phyloP scores from a whole-genome alignment of 139 green algal species.

The Picochlorum costavermella region DNA sequence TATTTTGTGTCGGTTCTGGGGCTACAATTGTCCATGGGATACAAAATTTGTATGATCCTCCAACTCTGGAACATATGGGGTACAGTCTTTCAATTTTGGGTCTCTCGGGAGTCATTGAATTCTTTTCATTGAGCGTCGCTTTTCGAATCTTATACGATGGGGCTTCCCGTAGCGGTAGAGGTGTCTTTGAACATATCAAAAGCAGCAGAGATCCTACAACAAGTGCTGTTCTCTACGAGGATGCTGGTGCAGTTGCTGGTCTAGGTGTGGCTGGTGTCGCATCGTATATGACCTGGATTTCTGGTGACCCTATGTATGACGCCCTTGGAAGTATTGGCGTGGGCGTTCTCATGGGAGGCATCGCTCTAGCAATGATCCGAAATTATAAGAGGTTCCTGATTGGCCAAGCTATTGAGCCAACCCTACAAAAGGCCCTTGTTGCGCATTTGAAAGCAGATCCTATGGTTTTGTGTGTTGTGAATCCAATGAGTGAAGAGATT shows the following conservation, averaged over 20 bases:
- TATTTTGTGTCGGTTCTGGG: conserved; percentile 87
- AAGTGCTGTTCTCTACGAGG: conserved; percentile 82
- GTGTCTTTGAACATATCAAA: conserved; percentile 50
- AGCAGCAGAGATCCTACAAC: conserved; percentile 74
- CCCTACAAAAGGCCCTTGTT: conserved; percentile 33
- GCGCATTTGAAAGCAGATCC: conserved; percentile 29
- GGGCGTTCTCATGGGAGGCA: conserved; percentile 65
- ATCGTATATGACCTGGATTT: conserved; percentile 23
- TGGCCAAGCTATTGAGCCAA: conserved; percentile 35
- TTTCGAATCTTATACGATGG: conserved; percentile 37
- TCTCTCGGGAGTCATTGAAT: conserved; percentile 57
- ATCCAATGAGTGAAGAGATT: conserved; percentile 83
- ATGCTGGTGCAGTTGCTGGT: conserved; percentile 68
- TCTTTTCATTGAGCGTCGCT: conserved; percentile 72
- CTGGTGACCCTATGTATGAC: conserved; percentile 70
- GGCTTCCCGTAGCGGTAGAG: conserved; percentile 39
- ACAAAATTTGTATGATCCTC: conserved; percentile 40
- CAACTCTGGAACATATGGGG: conserved; percentile 33
- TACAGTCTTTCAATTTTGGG: conserved; percentile 46
- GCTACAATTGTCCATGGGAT: conserved; percentile 76
- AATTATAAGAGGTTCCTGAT: conserved; percentile 79
- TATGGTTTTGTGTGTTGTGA: conserved; percentile 55
- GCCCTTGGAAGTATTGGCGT: conserved; percentile 74
- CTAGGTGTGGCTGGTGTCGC: conserved; percentile 51
- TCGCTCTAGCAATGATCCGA: conserved; percentile 77